These are phyloP conservation scores for Cystofilobasidium macerans DNA, from an alignment of 768 basidiomycete species.

Conservation along the genomic window DNA sequence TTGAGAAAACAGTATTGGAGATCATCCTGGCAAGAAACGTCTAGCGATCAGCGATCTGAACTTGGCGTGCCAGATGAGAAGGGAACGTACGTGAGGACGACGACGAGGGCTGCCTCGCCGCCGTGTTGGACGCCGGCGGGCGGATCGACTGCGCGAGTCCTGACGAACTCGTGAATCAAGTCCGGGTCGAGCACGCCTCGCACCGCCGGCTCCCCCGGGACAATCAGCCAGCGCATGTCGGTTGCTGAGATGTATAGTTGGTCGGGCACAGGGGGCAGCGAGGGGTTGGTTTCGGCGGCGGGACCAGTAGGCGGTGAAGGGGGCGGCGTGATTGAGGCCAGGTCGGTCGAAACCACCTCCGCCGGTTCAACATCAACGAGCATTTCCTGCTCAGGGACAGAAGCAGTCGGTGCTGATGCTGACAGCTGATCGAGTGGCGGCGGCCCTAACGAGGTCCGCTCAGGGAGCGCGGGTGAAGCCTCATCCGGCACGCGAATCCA, in stretches of 20 bases:
- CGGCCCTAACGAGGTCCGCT: neutral
- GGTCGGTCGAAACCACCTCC: too few relatives aligned
- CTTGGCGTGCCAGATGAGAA: too few relatives aligned
- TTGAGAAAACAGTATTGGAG: slow-evolving; percentile 12
- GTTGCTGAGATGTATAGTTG: slow-evolving; percentile 16
- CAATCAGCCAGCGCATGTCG: slow-evolving; percentile 7
- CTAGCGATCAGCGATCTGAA: neutral
- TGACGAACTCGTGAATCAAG: slow-evolving; percentile 4
- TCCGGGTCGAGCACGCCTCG: slow-evolving; percentile 5
- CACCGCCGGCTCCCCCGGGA: slow-evolving; percentile 3
- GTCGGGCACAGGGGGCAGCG: neutral
- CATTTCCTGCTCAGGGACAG: too few relatives aligned
- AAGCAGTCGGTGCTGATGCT: neutral
- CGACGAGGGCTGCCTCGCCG: slow-evolving; percentile 8
- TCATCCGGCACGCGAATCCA: neutral
- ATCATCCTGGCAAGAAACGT: slow-evolving; percentile 7
- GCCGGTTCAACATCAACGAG: neutral
- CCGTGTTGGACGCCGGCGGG: slow-evolving; percentile 7
- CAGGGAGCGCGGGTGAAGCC: neutral
- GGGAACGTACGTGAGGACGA: slow-evolving; percentile 16
- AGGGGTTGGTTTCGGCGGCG: neutral
- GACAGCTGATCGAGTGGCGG: neutral
- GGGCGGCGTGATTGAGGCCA: neutral
- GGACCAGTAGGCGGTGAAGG: neutral
- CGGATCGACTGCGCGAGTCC: slow-evolving; percentile 1